phyloP scores from a whole-genome alignment of 768 basidiomycete genomes.

The Piloderma croceum region DNA sequence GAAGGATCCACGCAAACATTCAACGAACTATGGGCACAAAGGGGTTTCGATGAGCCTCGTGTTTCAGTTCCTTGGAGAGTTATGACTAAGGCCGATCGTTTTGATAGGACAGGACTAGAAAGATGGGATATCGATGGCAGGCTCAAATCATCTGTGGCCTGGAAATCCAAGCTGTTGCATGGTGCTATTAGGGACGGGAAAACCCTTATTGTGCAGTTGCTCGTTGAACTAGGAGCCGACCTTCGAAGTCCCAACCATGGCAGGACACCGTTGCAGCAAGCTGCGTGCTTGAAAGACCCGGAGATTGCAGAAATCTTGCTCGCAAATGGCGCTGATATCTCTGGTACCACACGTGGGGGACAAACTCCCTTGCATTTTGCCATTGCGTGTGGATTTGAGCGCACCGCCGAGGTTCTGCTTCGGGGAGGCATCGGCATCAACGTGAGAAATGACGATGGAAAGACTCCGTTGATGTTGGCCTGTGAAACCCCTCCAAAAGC shows the following conservation, averaged over 20 bases:
- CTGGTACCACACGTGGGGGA: no score
- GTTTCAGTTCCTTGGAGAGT: background rate
- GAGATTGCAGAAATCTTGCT: conserved; percentile 6
- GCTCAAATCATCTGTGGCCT: conserved; percentile 1
- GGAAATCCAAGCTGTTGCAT: conserved; percentile 9
- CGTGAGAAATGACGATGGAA: no score
- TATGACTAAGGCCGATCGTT: conserved; percentile 4
- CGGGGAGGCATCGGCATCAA: no score
- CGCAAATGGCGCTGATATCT: no score
- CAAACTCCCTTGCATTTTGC: no score
- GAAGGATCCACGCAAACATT: no score
- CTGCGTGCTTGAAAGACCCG: conserved; percentile 3
- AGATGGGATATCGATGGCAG: background rate
- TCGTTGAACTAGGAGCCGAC: conserved; percentile 11
- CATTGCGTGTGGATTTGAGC: no score
- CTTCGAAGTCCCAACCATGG: conserved; percentile 2
- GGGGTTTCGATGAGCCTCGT: conserved; percentile 1
- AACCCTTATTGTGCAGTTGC: conserved; percentile 6
- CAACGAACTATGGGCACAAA: no score
- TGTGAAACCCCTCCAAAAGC: no score
- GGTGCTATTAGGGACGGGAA: conserved; percentile 10
- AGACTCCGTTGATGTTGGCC: no score
- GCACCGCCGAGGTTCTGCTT: no score
- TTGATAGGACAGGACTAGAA: background rate
- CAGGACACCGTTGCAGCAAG: conserved; percentile 7